A percentile compares a stretch with the other conserved stretches of the same genome.
phyloP scores from a whole-genome alignment of 768 basidiomycete species.

The Pholiota molesta region DNA sequence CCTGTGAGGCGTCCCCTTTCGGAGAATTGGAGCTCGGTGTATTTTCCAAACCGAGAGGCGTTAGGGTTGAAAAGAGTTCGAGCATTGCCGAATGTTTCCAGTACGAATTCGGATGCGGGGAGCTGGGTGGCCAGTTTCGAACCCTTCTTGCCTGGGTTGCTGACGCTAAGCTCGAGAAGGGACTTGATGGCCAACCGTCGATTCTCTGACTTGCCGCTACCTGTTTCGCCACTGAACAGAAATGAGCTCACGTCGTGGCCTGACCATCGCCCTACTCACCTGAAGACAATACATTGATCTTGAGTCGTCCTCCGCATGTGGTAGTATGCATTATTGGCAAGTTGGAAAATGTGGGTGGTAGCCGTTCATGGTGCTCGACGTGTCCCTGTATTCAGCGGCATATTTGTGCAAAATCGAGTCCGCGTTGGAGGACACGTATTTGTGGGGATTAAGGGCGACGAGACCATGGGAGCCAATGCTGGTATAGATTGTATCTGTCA shows the following conservation, averaged over 20 bases:
- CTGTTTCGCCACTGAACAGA: slow-evolving; percentile 77
- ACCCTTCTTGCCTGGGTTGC: slow-evolving; percentile 91
- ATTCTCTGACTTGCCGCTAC: slow-evolving; percentile 93
- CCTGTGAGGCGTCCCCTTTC: slow-evolving; percentile 89
- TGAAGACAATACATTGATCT: slow-evolving; percentile 89
- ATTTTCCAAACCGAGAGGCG: slow-evolving; percentile 96
- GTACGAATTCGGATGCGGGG: slow-evolving; percentile 92
- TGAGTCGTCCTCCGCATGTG: slow-evolving; percentile 94
- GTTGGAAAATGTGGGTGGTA: slow-evolving; percentile 92
- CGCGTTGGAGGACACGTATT: slow-evolving; percentile 81
- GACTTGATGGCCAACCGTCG: slow-evolving; percentile 90
- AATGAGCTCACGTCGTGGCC: neutral
- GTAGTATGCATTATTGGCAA: slow-evolving; percentile 91
- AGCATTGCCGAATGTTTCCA: slow-evolving; percentile 93
- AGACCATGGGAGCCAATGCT: slow-evolving; percentile 68
- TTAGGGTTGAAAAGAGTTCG: slow-evolving; percentile 92
- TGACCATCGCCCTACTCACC: slow-evolving; percentile 48
- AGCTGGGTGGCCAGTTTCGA: slow-evolving; percentile 85
- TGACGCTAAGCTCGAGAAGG: slow-evolving; percentile 87
- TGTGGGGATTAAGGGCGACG: slow-evolving; percentile 92
- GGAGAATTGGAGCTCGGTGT: slow-evolving; percentile 96
- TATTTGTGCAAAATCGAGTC: slow-evolving; percentile 87
- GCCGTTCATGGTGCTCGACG: slow-evolving; percentile 59
- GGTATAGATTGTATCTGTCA: slow-evolving; percentile 84
- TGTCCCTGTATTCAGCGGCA: slow-evolving; percentile 82